phyloP scores from a whole-genome alignment of 2,329 filamentous ascomycete genomes.

The Alternaria dauci region DNA sequence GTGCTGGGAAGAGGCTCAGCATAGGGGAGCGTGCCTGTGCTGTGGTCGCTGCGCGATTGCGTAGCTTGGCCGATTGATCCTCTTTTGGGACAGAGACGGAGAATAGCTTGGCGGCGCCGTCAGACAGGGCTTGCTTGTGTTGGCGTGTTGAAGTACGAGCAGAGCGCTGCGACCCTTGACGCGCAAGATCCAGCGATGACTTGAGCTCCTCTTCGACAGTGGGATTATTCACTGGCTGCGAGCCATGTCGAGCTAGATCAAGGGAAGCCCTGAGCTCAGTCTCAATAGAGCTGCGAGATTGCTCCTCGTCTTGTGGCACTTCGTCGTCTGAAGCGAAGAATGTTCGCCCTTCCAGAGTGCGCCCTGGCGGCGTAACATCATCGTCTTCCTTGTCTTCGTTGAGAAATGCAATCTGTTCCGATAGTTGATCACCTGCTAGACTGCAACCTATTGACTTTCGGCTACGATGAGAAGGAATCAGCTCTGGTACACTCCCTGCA shows the following conservation, averaged over 20 bases:
- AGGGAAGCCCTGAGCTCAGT: constrained; percentile 36
- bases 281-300: constrained; percentile 21
- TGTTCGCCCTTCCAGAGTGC: constrained; percentile 30
- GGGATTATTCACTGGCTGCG: constrained; percentile 26
- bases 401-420: constrained; percentile 44
- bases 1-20: constrained; percentile 48
- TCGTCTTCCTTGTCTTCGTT: constrained; percentile 42
- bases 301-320: constrained; percentile 12
- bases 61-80: constrained; percentile 18
- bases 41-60: constrained; percentile 41
- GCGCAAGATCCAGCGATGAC: constrained; percentile 33
- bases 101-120: constrained; percentile 45
- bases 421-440: constrained; percentile 42
- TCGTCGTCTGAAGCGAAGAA: constrained; percentile 44
- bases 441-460: constrained; percentile 42
- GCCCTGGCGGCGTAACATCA: constrained; percentile 42
- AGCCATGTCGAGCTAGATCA: constrained; percentile 38
- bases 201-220: constrained; percentile 27
- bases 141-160: constrained; percentile 20
- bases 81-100: constrained; percentile 13
- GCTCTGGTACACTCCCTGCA: constrained; percentile 50
- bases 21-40: constrained; percentile 34
- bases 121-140: constrained; percentile 47
- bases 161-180: constrained; percentile 33
- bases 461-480: constrained; percentile 47